Evolutionary conservation across 768 basidiomycete genomes (phyloP), one percentile per base, ranked within the genome.

Genomic region (Aureoboletus auriporus): DNA sequence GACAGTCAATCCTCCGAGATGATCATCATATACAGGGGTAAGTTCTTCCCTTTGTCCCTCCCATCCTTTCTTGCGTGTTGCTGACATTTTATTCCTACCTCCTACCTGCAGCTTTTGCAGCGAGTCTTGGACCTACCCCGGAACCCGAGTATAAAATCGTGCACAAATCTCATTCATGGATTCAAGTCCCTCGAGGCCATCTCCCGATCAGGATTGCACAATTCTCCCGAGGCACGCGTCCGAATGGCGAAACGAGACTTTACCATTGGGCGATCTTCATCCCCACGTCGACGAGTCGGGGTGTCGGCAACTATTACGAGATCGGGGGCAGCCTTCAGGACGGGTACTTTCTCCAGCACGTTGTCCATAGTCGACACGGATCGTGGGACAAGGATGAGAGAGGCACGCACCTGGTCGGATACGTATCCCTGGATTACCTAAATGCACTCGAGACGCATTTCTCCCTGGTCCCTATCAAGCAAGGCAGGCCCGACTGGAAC

Each of bases 191-290:
- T 4, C 1, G 12, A 1, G 49, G 59, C 6, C 17, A 40, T 33
- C 59, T 59, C 16, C 52, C 55, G 5, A 61, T 61, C 11, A 28
- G 16, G 14, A 35, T 59, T 12, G 46, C n/a, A 2, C 58, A 59
- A 34, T 61, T 60, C 45, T 5, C 31, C 23, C 42, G 51, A 1
- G 59, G 50, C 9, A 7, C 42, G 1, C 49, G 49, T 13, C 1
- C 35, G 1, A 28, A 17, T 1, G 58, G 55, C 6, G 43, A 37
- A 0, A 46, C 6, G 1, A 27, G 45, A 17, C 34, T 48, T 0
- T 31, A 50, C 12, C 58, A 61, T 14, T 59, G 58, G 55, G 55
- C 58, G n/a, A 61, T 61, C 44, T 61, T 54, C 55, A 39, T 60
- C 45, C 55, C 59, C 2, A 57, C 59, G 0, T 57, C 58, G 7